These are phyloP conservation scores for Cenchrus americanus DNA, from an alignment of 176 grass and related monocot genomes.

Conservation along the genomic window DNA sequence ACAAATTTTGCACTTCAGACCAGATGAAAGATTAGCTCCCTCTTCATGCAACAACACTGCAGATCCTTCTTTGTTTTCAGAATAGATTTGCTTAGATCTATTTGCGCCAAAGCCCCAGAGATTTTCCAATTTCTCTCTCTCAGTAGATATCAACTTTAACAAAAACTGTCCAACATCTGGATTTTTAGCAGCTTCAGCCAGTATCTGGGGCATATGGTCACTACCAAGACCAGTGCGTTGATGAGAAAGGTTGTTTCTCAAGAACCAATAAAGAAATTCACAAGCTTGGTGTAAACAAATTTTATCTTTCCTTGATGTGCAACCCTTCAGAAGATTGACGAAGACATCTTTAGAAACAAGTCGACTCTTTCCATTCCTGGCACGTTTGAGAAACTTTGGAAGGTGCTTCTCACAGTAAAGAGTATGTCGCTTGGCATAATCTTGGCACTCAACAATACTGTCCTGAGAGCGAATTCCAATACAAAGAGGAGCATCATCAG, in stretches of 20 bases:
- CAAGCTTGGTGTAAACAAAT: constrained; percentile 81
- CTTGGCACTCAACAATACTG: constrained; percentile 66
- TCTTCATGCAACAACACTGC: constrained; percentile 30
- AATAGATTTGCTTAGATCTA: constrained; percentile 51
- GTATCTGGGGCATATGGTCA: constrained; percentile 62
- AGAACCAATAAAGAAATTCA: constrained; percentile 89
- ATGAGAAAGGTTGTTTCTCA: constrained; percentile 69
- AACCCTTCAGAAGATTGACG: constrained; percentile 72
- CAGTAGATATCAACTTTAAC: constrained; percentile 77
- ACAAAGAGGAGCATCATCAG: constrained; percentile 52
- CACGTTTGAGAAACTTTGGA: constrained; percentile 96
- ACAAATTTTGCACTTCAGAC: constrained; percentile 87
- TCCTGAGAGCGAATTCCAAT: constrained; percentile 61
- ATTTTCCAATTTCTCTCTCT: constrained; percentile 82
- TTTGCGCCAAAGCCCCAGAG: constrained; percentile 72
- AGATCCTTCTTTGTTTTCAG: constrained; percentile 48
- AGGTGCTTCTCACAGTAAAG: constrained; percentile 95
- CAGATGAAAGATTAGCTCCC: constrained; percentile 36
- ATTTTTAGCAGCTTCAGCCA: constrained; percentile 72
- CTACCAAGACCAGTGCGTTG: constrained; percentile 54
- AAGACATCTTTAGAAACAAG: constrained; percentile 97
- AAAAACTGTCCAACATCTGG: constrained; percentile 71
- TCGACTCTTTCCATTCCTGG: constrained; percentile 94
- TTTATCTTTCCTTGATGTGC: constrained; percentile 83
- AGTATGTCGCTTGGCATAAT: constrained; percentile 79